Percentiles rank a stretch among this genome's conserved stretches.
These are phyloP conservation scores for Picea sitchensis DNA, from an alignment of 75 land plant genomes.

Conservation along the genomic window DNA sequence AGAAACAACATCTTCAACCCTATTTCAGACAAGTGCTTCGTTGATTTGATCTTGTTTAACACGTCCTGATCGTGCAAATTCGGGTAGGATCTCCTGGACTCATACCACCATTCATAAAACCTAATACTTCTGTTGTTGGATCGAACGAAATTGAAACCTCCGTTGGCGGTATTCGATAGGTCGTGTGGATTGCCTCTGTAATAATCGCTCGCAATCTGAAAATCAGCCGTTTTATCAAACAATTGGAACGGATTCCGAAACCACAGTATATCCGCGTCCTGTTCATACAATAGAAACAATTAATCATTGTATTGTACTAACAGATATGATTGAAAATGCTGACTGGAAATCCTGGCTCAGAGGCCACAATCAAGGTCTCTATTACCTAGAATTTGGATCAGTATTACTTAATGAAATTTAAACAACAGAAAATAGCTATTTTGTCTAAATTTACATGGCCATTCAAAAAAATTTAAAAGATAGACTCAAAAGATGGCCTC, in stretches of 20 bases:
- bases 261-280: constrained; percentile 44
- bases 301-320: background rate
- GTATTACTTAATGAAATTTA: background rate
- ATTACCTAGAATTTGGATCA: background rate
- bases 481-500: no score
- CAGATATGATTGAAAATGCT: background rate
- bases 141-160: constrained; percentile 25
- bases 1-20: constrained; percentile 30
- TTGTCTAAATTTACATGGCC: no score
- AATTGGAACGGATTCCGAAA: constrained; percentile 30
- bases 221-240: constrained; percentile 19
- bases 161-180: constrained; percentile 21
- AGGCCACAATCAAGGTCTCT: background rate
- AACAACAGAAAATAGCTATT: no score
- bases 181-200: constrained; percentile 25
- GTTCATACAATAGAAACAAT: background rate
- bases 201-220: constrained; percentile 33
- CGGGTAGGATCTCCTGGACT: constrained; percentile 22
- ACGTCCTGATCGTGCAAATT: constrained; percentile 32
- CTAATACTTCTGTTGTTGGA: constrained; percentile 26
- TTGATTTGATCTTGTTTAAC: background rate
- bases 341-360: no score
- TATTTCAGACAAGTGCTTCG: background rate
- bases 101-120: constrained; percentile 33
- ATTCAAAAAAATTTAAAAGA: no score